Evolutionary conservation across 2,329 filamentous ascomycete species (phyloP), one percentile per base, ranked within the genome.

Genomic region (Triangularia verruculosa): DNA sequence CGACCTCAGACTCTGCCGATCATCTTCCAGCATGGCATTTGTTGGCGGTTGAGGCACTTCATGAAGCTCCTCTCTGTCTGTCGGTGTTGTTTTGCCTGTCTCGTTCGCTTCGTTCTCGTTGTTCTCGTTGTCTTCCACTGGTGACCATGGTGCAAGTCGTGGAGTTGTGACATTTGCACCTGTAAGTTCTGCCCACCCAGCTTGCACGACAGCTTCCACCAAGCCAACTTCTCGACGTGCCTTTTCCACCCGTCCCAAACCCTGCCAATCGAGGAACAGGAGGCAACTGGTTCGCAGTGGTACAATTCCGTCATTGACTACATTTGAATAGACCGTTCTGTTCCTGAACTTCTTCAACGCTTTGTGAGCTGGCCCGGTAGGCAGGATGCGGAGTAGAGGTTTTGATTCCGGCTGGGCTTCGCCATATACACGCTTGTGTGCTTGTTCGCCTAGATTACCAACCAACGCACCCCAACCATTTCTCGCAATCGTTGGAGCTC

Each of bases 241-340:
- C 76, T 99, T 99, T 69, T 98, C 93, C 1, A 99, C 95, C 43
- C 92, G 89, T 4, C 90, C 94, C 3, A 99, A 80, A 0, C 95
- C 95, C 76, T 93, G 90, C 95, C 95, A 99, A 74, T 99, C 95
- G 1, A 99, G 80, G 72, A 99, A 99, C 5, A 99, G 78, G n/a
- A 99, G 80, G 75, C 94, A 99, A 67, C 94, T 98, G 4, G 95
- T 99, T 22, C 95, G 87, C 32, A 99, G 79, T 2, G 95, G 95
- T 4, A 99, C 95, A 69, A 99, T 97, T 2, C 93, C 94, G 76
- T 98, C 94, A 72, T 98, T 98, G 69, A 98, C 94, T 12, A 98
- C 93, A 72, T 98, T 98, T 1, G 93, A 97, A 75, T 98, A 98
- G 1, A 97, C 83, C 0, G 95, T 98, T 15, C 94, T 84, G 74